Evolutionary conservation across 805 yeast species (phyloP).

Genomic region (Ogataea haglerorum): DNA sequence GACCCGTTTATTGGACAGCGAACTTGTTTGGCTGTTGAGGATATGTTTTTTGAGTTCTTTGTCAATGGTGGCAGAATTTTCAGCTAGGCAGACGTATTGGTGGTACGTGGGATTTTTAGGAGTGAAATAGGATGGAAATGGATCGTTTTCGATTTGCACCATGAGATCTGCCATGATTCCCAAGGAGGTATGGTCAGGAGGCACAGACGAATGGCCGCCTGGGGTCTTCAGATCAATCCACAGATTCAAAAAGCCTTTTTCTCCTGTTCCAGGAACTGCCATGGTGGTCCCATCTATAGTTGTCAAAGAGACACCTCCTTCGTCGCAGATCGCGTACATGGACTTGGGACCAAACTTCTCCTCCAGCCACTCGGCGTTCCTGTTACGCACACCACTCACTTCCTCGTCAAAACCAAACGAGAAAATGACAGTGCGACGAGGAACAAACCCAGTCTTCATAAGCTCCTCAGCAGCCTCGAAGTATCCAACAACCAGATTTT

Average conservation of each 20-base stretch:
- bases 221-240: slow-evolving; percentile 50
- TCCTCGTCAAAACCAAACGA: slow-evolving; percentile 82
- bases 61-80: slow-evolving; percentile 36
- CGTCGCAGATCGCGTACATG: slow-evolving; percentile 64
- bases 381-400: slow-evolving; percentile 46
- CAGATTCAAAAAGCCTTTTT: slow-evolving; percentile 51
- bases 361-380: slow-evolving; percentile 43
- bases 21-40: slow-evolving; percentile 35
- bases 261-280: slow-evolving; percentile 55
- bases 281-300: slow-evolving; percentile 43
- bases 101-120: slow-evolving; percentile 54
- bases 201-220: slow-evolving; percentile 82
- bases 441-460: slow-evolving; percentile 48
- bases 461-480: slow-evolving; percentile 61
- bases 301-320: slow-evolving; percentile 48
- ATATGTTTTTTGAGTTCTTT: slow-evolving; percentile 27
- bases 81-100: slow-evolving; percentile 54
- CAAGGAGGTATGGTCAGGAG: slow-evolving; percentile 75
- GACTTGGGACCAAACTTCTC: slow-evolving; percentile 56
- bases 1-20: slow-evolving; percentile 35
- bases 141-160: slow-evolving; percentile 50
- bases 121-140: slow-evolving; percentile 46
- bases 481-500: slow-evolving; percentile 58
- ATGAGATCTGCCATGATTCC: slow-evolving; percentile 64
- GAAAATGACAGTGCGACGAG: slow-evolving; percentile 58